A percentile compares a stretch with the other conserved stretches of the same genome.
Evolutionary conservation across 2,329 filamentous ascomycete species (phyloP).

Genomic region (Thielaviopsis punctulata): DNA sequence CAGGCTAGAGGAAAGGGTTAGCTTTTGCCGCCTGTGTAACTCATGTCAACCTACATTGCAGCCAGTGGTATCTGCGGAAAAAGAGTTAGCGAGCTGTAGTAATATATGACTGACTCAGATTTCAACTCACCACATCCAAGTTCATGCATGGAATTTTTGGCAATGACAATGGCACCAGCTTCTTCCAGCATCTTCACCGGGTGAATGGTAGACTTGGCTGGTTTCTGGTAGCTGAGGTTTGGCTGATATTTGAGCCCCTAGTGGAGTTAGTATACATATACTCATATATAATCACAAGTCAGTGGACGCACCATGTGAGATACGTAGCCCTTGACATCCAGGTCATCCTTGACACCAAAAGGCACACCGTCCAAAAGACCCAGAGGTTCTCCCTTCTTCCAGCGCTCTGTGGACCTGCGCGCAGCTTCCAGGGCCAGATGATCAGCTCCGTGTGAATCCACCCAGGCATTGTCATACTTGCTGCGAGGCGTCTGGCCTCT

Average conservation of each 20-base stretch:
- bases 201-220: slow-evolving; percentile 44
- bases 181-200: slow-evolving; percentile 55
- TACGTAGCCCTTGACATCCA: slow-evolving; percentile 52
- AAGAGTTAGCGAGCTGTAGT: not conserved
- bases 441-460: slow-evolving; percentile 40
- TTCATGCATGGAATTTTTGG: slow-evolving; percentile 68
- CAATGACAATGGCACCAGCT: slow-evolving; percentile 57
- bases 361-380: slow-evolving; percentile 67
- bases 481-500: slow-evolving; percentile 35
- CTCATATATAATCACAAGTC: not conserved
- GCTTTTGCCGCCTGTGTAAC: too few relatives aligned
- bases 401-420: slow-evolving; percentile 54
- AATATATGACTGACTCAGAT: slow-evolving; percentile 13
- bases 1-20: not conserved
- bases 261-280: not conserved
- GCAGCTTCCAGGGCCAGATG: slow-evolving; percentile 51
- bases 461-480: slow-evolving; percentile 55
- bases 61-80: slow-evolving; percentile 50
- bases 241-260: slow-evolving; percentile 30
- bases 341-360: slow-evolving; percentile 70
- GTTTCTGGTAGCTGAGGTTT: slow-evolving; percentile 31
- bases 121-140: slow-evolving; percentile 44
- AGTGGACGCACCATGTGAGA: slow-evolving; percentile 44
- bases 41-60: slow-evolving; percentile 40
- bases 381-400: slow-evolving; percentile 45